Evolutionary conservation across 2,329 filamentous ascomycete genomes (phyloP), one percentile per base, ranked within the genome.

Genomic region (Samsoniella hepiali): DNA sequence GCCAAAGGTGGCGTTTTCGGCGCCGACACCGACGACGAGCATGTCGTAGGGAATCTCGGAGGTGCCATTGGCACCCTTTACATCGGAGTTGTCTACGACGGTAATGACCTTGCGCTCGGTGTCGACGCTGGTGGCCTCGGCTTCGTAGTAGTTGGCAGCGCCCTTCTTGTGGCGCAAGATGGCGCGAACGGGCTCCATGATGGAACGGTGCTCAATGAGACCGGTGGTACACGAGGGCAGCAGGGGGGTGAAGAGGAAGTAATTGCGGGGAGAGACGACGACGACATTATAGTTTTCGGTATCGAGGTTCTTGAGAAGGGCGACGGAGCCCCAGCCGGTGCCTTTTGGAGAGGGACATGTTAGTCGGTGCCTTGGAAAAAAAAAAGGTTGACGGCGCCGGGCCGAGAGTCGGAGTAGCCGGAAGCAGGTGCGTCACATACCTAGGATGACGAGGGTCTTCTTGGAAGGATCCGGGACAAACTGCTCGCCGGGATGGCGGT

Each of bases 221-320:
- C 95, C 95, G 69, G 94, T 97, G 59, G 95, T 98, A 81, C 95
- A 99, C 74, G 94, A 98, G 68, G 95, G 95, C 66, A 99, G 87
- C 65, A 99, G 88, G 65, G 95, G 95, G 36, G 95, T 99, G 85
- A 99, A 99, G 70, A 99, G 89, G 88, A 99, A 99, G 86, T 97
- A 99, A 82, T 99, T 99, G 76, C 95, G 91, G 62, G 95, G 95
- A 57, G 95, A 98, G 77, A 99, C 91, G 76, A 99, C 93, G 74
- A 98, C 79, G 77, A 98, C 94, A 77, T 99, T 98, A 87, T 98
- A 99, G 85, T 98, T 96, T 78, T 96, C 91, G 66, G 94, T 97
- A 75, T 99, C 93, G 78, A 99, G 91, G 77, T 96, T 97, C 87
- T 99, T 99, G 69, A 99, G 87, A 66, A 99, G 88, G 65, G 94